These are phyloP conservation scores for Erythrophleum ivorense DNA, from an alignment of 331 rosid genomes.

Conservation along the genomic window DNA sequence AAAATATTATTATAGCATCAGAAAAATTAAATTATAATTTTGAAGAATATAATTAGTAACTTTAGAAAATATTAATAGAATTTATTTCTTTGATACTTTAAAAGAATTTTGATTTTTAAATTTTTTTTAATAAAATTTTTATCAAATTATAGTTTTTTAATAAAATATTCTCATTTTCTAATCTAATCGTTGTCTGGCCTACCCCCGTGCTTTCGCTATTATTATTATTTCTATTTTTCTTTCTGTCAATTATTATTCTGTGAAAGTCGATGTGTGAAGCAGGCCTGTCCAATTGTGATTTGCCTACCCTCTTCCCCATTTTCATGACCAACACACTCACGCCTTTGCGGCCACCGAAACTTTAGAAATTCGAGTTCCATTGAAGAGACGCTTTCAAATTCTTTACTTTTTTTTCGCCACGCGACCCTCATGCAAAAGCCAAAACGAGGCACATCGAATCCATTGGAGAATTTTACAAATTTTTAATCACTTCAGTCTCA, in stretches of 20 bases:
- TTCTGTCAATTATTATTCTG: conserved; percentile 5
- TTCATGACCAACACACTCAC: neutral
- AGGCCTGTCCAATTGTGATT: neutral
- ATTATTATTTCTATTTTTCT: neutral
- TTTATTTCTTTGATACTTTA: no score
- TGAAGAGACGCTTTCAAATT: neutral
- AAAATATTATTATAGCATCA: no score
- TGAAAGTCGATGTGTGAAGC: neutral
- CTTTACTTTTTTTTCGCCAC: neutral
- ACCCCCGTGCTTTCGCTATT: neutral
- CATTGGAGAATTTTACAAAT: neutral
- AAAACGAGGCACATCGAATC: neutral
- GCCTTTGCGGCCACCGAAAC: conserved; percentile 43
- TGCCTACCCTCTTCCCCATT: neutral
- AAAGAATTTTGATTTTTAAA: no score
- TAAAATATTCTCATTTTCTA: no score
- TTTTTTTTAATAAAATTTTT: no score
- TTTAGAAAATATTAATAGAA: no score
- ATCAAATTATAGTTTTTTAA: no score
- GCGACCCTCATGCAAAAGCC: neutral
- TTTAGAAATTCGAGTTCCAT: neutral
- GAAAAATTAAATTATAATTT: no score
- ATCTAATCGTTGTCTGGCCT: no score
- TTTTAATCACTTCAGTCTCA: neutral
- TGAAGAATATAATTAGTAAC: no score